Evolutionary conservation across 2,329 filamentous ascomycete species (phyloP).

Genomic region (Colletotrichum viniferum): DNA sequence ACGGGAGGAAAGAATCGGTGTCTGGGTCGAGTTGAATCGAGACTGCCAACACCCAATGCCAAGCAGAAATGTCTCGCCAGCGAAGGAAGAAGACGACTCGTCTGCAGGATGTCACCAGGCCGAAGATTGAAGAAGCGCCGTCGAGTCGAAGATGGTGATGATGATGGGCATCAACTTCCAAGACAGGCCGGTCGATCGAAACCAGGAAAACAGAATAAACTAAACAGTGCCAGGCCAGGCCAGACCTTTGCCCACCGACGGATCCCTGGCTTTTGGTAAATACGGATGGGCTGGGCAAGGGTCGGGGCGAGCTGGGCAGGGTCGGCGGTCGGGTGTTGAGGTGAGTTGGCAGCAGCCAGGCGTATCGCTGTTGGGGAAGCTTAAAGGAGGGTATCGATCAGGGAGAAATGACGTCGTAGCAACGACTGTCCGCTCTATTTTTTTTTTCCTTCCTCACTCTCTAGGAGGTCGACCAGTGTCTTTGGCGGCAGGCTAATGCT

Average conservation of each 20-base stretch:
- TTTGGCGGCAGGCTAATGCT: background rate
- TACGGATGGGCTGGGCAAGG: slow-evolving; percentile 1
- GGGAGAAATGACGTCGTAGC: slow-evolving; percentile 16
- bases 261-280: background rate
- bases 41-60: background rate
- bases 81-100: background rate
- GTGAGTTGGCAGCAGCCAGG: slow-evolving; percentile 2
- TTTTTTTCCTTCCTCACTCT: background rate
- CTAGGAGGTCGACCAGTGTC: background rate
- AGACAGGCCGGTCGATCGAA: background rate
- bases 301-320: background rate
- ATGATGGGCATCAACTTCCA: background rate
- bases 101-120: background rate
- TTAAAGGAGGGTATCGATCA: slow-evolving; percentile 5
- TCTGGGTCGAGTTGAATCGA: background rate
- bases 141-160: background rate
- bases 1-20: background rate
- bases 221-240: background rate
- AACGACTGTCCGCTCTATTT: background rate
- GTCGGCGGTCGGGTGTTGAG: background rate
- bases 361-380: background rate
- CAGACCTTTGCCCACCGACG: background rate
- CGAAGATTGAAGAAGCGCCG: background rate
- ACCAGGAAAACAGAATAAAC: background rate
- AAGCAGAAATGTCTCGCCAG: background rate